Conservation (phyloP, 2,329 filamentous ascomycete species). For the Pseudomassariella vexata region DNA sequence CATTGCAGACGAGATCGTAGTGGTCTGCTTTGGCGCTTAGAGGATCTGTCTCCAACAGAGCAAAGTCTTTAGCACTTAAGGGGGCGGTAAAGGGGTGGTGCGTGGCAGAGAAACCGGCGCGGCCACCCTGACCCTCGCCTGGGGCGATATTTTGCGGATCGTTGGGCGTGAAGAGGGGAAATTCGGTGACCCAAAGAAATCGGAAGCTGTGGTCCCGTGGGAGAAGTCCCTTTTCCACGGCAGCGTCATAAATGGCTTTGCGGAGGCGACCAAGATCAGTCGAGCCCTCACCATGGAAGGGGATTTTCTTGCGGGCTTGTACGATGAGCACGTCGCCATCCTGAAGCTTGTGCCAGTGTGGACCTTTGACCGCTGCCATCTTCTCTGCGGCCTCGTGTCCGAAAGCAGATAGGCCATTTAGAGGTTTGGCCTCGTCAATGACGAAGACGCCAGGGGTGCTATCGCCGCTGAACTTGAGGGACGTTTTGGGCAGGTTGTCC, state of each 20-base stretch:
- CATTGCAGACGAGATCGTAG: conserved; percentile 95
- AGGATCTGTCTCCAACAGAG: conserved; percentile 67
- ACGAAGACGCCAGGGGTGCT: conserved; percentile 79
- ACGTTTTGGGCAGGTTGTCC: conserved; percentile 52
- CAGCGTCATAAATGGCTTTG: conserved; percentile 61
- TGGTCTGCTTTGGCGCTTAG: conserved; percentile 73
- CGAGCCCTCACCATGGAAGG: conserved; percentile 63
- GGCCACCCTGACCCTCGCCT: conserved; percentile 74
- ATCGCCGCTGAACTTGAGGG: conserved; percentile 59
- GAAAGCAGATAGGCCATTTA: conserved; percentile 62
- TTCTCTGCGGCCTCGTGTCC: conserved; percentile 17
- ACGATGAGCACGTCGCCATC: conserved; percentile 76
- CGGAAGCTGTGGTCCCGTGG: conserved; percentile 43
- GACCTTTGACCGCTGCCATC: conserved; percentile 14
- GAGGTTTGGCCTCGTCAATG: conserved; percentile 65
- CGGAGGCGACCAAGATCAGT: conserved; percentile 68
- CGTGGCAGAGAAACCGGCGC: conserved; percentile 75
- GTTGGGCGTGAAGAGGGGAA: conserved; percentile 83
- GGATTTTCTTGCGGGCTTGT: conserved; percentile 65
- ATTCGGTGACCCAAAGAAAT: conserved; percentile 83
- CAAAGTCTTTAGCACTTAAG: conserved; percentile 63
- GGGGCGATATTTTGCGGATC: conserved; percentile 41
- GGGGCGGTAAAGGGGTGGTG: conserved; percentile 97
- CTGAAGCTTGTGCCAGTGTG: conserved; percentile 34
- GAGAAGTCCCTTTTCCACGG: conserved; percentile 58